Conservation (phyloP, 208 protist genomes). For the Angomonas deanei region DNA sequence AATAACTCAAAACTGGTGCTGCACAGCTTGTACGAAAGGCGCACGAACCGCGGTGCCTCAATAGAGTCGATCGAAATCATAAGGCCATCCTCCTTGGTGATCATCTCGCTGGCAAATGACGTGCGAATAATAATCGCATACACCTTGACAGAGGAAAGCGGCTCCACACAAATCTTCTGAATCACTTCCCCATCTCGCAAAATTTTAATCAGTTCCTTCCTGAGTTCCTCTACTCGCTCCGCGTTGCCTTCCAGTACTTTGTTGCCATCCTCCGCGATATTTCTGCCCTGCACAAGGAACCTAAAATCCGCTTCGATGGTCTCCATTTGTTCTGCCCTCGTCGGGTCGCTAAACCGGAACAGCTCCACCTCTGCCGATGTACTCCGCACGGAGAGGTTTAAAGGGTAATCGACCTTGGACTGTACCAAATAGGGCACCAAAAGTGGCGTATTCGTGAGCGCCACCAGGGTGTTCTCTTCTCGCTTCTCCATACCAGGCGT, state of each 20-base stretch:
- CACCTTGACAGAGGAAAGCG: constrained; percentile 25
- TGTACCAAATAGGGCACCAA: constrained; percentile 64
- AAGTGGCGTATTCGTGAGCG: constrained; percentile 68
- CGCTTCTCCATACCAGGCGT: constrained; percentile 8
- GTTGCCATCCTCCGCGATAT: neutral
- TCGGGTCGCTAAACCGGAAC: constrained; percentile 33
- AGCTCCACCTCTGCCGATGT: constrained; percentile 63
- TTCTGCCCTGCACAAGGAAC: neutral
- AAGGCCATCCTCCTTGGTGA: constrained; percentile 83
- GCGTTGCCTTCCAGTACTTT: neutral
- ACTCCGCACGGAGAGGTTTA: constrained; percentile 47
- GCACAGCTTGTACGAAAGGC: constrained; percentile 76
- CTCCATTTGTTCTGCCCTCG: constrained; percentile 23
- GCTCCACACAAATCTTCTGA: constrained; percentile 37
- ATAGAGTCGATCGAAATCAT: constrained; percentile 58
- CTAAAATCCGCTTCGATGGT: constrained; percentile 35
- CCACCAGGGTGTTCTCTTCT: constrained; percentile 22
- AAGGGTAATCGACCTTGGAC: constrained; percentile 47
- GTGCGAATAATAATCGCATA: constrained; percentile 66
- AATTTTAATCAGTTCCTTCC: constrained; percentile 34
- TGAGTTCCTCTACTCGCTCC: constrained; percentile 27
- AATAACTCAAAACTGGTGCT: constrained; percentile 57
- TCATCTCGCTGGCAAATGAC: constrained; percentile 26
- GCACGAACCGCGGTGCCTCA: constrained; percentile 75
- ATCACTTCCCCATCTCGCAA: constrained; percentile 26